Percentiles rank a stretch among this genome's conserved stretches.
These are phyloP conservation scores for Colletotrichum viniferum DNA, from an alignment of 2,329 filamentous ascomycete species.

Conservation along the genomic window DNA sequence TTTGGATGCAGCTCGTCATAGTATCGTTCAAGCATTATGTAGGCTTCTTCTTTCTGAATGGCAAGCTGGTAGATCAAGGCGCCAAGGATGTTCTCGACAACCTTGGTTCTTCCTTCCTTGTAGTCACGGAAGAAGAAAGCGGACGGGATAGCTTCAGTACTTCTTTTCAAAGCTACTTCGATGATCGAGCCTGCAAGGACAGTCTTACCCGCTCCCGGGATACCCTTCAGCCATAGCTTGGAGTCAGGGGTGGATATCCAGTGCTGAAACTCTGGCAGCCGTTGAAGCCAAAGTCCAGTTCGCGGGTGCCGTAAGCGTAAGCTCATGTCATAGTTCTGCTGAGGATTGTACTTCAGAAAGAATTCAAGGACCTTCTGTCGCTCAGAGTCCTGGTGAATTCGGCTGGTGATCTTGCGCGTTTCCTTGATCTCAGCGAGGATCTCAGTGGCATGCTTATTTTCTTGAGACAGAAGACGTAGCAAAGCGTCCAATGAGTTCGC, in stretches of 20 bases:
- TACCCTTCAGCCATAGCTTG: background rate
- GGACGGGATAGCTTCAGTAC: background rate
- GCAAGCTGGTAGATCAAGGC: background rate
- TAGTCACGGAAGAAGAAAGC: constrained; percentile 14
- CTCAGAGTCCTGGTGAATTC: no score
- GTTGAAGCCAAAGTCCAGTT: no score
- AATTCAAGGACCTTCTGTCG: no score
- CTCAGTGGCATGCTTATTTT: no score
- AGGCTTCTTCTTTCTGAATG: background rate
- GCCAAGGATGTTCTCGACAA: background rate
- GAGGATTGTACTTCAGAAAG: no score
- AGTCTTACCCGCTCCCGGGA: background rate
- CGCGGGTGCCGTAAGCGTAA: no score
- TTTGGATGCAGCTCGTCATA: background rate
- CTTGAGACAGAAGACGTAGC: no score
- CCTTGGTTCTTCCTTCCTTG: no score
- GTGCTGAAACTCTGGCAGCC: background rate
- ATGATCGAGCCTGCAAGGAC: background rate
- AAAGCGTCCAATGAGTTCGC: no score
- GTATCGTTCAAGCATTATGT: background rate
- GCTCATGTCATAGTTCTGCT: no score
- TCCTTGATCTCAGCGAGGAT: no score
- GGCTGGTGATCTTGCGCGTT: no score
- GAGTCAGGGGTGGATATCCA: background rate
- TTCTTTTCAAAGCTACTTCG: background rate